Conservation (phyloP, 2,329 filamentous ascomycete genomes). For the Aspergillus persii region DNA sequence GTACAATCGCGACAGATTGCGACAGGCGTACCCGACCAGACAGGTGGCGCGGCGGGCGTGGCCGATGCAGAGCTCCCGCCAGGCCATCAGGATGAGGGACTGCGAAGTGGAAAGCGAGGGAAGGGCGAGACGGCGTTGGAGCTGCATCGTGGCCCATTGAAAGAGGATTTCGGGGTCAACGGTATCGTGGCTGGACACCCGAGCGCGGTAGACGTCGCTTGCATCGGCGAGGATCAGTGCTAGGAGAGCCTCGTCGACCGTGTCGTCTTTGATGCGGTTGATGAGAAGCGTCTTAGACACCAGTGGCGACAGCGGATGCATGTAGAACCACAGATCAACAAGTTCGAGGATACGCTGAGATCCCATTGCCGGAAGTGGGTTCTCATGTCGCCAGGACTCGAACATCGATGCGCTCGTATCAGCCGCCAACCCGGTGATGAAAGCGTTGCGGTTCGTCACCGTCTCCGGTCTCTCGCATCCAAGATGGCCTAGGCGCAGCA, state of each 20-base stretch:
- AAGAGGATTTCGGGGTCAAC: neutral
- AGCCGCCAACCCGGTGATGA: slow-evolving; percentile 1
- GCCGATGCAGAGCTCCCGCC: slow-evolving; percentile 7
- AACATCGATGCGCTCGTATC: slow-evolving; percentile 6
- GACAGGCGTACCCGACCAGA: slow-evolving; percentile 35
- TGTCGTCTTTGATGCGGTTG: slow-evolving; percentile 39
- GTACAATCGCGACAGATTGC: slow-evolving; percentile 32
- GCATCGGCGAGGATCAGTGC: slow-evolving; percentile 43
- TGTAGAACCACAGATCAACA: slow-evolving; percentile 44
- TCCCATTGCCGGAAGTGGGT: slow-evolving; percentile 14
- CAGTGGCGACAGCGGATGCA: slow-evolving; percentile 41
- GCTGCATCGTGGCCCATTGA: slow-evolving; percentile 33
- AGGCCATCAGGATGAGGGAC: slow-evolving; percentile 3
- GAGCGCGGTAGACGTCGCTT: neutral
- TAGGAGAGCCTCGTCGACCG: slow-evolving; percentile 40
- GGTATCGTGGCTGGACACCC: neutral
- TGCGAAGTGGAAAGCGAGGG: slow-evolving; percentile 2
- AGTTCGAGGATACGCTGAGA: slow-evolving; percentile 24
- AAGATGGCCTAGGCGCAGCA: slow-evolving; percentile 3
- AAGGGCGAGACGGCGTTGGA: slow-evolving; percentile 17
- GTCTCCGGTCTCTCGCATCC: neutral
- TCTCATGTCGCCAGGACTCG: neutral
- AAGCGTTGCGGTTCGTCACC: neutral
- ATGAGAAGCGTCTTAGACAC: slow-evolving; percentile 45
- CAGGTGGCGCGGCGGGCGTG: slow-evolving; percentile 32